A percentile compares a stretch with the other conserved stretches of the same genome.
Conservation (phyloP, 208 protist species). For the Acanthamoeba culbertsoni region DNA sequence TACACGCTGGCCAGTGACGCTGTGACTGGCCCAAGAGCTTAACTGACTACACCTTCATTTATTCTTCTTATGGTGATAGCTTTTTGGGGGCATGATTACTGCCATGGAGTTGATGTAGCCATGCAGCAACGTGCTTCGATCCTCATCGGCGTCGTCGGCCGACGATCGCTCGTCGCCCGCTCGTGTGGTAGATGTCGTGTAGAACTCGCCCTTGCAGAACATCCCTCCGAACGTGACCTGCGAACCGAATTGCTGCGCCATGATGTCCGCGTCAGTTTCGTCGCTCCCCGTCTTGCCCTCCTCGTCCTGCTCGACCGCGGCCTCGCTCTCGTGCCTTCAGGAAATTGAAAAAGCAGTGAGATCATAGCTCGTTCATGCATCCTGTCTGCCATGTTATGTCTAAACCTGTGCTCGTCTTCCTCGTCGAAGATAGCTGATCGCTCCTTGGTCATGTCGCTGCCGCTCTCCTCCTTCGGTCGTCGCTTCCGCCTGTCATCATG, state of each 20-base stretch:
- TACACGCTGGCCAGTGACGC: too few relatives aligned
- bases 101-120: conserved; percentile 9
- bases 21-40: not conserved
- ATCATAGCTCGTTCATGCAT: too few relatives aligned
- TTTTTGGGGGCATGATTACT: not conserved
- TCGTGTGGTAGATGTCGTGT: not conserved
- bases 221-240: not conserved
- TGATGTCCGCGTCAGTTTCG: not conserved
- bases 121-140: not conserved
- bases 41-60: not conserved
- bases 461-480: too few relatives aligned
- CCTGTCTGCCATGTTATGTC: too few relatives aligned
- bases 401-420: too few relatives aligned
- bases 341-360: too few relatives aligned
- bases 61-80: not conserved
- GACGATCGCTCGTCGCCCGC: not conserved
- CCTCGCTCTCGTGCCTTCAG: too few relatives aligned
- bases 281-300: not conserved
- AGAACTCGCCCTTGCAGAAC: conserved; percentile 45
- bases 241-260: not conserved
- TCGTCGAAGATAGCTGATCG: too few relatives aligned
- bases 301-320: not conserved
- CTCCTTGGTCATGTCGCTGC: too few relatives aligned
- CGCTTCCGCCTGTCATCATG: too few relatives aligned
- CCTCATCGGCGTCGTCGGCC: not conserved